Conservation (phyloP, 1,284 basidiomycete genomes). For the Peniophora sp. region DNA sequence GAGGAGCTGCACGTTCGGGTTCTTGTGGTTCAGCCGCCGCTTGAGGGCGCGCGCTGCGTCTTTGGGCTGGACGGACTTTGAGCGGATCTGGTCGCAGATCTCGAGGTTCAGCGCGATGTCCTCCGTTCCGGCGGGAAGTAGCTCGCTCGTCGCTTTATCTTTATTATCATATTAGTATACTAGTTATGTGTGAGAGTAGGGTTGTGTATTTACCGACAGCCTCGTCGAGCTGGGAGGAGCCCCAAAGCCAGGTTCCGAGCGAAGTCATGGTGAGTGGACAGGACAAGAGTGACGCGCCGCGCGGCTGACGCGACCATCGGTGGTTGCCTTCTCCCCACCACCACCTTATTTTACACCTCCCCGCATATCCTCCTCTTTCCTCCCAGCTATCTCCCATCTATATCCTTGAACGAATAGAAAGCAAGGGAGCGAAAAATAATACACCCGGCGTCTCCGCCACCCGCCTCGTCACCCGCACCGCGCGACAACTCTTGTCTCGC, state of each 20-base stretch:
- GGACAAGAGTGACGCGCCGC: neutral
- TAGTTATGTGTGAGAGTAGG: neutral
- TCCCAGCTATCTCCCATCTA: too few relatives aligned
- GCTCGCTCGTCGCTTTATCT: slow-evolving; percentile 91
- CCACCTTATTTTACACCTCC: neutral
- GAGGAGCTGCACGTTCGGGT: slow-evolving; percentile 91
- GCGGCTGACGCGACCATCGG: neutral
- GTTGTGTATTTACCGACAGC: slow-evolving; percentile 57
- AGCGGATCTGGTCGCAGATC: slow-evolving; percentile 94
- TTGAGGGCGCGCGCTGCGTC: slow-evolving; percentile 88
- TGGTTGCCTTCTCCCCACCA: slow-evolving; percentile 1
- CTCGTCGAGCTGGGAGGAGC: slow-evolving; percentile 68
- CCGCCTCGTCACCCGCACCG: too few relatives aligned
- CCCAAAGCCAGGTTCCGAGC: slow-evolving; percentile 62
- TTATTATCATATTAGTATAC: slow-evolving; percentile 2
- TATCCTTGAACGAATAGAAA: too few relatives aligned
- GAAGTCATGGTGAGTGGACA: slow-evolving; percentile 30
- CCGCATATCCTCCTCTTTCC: neutral
- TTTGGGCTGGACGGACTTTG: slow-evolving; percentile 81
- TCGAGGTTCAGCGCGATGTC: slow-evolving; percentile 94
- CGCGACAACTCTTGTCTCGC: too few relatives aligned
- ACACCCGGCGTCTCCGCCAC: too few relatives aligned
- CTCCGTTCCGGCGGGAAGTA: slow-evolving; percentile 73
- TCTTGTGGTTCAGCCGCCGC: slow-evolving; percentile 84
- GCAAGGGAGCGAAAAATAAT: too few relatives aligned